phyloP scores from a whole-genome alignment of 768 basidiomycete genomes.

The Suillus fuscotomentosus region DNA sequence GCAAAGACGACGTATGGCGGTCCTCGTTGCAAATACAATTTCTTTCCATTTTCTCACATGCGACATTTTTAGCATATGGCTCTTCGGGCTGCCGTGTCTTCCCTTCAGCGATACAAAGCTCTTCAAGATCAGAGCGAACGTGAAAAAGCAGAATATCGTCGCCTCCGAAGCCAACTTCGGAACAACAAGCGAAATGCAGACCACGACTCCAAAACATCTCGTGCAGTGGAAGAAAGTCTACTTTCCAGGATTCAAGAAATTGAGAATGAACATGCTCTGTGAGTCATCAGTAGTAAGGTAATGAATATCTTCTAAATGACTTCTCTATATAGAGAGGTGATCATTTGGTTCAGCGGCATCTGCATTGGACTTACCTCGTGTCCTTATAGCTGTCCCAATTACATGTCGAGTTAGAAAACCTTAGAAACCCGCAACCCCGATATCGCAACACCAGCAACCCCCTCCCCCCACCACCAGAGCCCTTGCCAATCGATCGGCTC shows the following conservation, averaged over 20 bases:
- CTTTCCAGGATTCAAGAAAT: constrained; percentile 32
- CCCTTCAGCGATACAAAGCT: constrained; percentile 38
- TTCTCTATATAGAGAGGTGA: constrained; percentile 6
- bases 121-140: constrained; percentile 34
- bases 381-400: constrained; percentile 30
- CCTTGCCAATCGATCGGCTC: constrained; percentile 44
- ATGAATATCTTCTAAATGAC: constrained; percentile 1
- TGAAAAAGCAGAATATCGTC: constrained; percentile 30
- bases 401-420: constrained; percentile 37
- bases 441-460: constrained; percentile 43
- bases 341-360: not conserved
- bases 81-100: constrained; percentile 29
- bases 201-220: constrained; percentile 34
- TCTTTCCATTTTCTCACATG: constrained; percentile 18
- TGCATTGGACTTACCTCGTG: constrained; percentile 15
- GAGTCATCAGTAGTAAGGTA: constrained; percentile 12
- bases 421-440: constrained; percentile 30
- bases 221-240: constrained; percentile 36
- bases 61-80: constrained; percentile 29
- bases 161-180: constrained; percentile 30
- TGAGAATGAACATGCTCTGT: constrained; percentile 26
- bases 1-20: not conserved
- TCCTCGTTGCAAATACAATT: not conserved
- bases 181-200: constrained; percentile 25
- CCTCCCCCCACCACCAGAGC: constrained; percentile 56